Evolutionary conservation across 2,329 filamentous ascomycete genomes (phyloP).

Genomic region (Cladosporium velox): DNA sequence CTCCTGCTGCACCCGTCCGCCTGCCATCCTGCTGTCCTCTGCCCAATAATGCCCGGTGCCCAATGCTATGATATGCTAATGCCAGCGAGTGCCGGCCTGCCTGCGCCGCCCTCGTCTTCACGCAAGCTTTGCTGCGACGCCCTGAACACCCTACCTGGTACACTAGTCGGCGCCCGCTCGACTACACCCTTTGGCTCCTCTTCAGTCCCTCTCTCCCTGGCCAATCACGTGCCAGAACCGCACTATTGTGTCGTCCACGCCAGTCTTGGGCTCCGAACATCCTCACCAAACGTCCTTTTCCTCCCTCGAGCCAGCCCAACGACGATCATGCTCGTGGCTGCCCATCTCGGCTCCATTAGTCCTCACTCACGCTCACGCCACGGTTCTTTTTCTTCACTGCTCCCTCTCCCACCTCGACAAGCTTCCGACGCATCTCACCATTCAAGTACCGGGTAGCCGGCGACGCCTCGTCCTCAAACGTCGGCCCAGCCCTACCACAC

Average conservation of each 20-base stretch:
- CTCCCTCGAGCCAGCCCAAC: slow-evolving; percentile 5
- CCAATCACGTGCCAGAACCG: slow-evolving; percentile 18
- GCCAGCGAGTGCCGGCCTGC: not conserved
- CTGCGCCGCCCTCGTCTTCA: slow-evolving; percentile 17
- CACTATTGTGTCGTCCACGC: slow-evolving; percentile 8
- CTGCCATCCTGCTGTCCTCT: slow-evolving; percentile 2
- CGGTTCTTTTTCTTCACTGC: slow-evolving; percentile 18
- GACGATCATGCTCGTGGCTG: slow-evolving; percentile 17
- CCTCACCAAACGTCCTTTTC: slow-evolving; percentile 16
- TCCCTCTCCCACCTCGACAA: slow-evolving; percentile 2
- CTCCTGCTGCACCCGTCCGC: slow-evolving; percentile 1
- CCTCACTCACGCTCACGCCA: slow-evolving; percentile 2
- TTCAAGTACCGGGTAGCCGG: slow-evolving; percentile 20
- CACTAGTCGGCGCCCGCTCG: slow-evolving; percentile 21
- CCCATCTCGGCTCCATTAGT: slow-evolving; percentile 12
- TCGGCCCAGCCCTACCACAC: slow-evolving; percentile 16
- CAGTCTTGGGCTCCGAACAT: slow-evolving; percentile 21
- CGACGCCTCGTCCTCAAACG: slow-evolving; percentile 21
- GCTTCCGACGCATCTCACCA: slow-evolving; percentile 12
- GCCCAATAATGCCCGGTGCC: slow-evolving; percentile 20
- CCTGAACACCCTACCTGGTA: slow-evolving; percentile 19
- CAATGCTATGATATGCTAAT: not conserved
- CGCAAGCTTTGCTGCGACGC: slow-evolving; percentile 10
- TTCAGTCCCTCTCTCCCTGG: slow-evolving; percentile 15
- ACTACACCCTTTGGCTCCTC: slow-evolving; percentile 22